phyloP scores from a whole-genome alignment of 1,284 basidiomycete genomes.

The Moesziomyces parantarcticus region DNA sequence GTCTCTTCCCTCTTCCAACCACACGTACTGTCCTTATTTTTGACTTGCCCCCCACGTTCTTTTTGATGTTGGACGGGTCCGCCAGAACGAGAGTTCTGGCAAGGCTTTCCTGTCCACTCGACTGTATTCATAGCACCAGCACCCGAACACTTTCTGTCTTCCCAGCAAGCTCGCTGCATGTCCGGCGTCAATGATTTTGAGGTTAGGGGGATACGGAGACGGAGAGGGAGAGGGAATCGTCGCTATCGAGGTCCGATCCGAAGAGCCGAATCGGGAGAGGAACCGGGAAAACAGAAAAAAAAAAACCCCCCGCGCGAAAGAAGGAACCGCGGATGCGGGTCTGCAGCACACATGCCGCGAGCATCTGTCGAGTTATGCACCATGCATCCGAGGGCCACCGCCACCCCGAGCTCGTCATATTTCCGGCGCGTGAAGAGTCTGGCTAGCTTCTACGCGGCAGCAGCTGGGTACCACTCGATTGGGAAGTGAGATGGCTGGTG shows the following conservation, averaged over 20 bases:
- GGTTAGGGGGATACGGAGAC: too few relatives aligned
- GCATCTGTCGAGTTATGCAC: constrained; percentile 37
- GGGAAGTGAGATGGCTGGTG: constrained; percentile 3
- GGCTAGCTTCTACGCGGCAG: neutral
- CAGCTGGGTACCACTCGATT: constrained; percentile 11
- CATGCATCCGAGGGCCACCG: constrained; percentile 7
- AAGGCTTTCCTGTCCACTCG: neutral
- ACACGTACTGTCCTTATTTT: neutral
- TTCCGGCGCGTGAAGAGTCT: neutral
- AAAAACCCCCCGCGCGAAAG: too few relatives aligned
- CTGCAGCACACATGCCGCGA: constrained; percentile 29
- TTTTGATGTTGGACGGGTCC: constrained; percentile 1
- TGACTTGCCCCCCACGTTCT: neutral
- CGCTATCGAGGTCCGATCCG: neutral
- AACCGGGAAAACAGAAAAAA: constrained; percentile 3
- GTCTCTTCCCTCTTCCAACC: neutral
- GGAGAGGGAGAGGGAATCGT: too few relatives aligned
- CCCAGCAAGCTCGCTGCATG: neutral
- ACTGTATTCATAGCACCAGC: constrained; percentile 10
- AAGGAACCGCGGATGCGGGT: neutral
- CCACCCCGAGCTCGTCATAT: neutral
- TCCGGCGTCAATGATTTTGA: too few relatives aligned
- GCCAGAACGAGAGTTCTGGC: neutral
- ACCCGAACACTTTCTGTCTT: neutral
- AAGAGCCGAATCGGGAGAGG: constrained; percentile 3